A percentile compares a stretch with the other conserved stretches of the same genome.
Conservation (phyloP, 2,329 filamentous ascomycete genomes). For the Cercospora nicotianae region DNA sequence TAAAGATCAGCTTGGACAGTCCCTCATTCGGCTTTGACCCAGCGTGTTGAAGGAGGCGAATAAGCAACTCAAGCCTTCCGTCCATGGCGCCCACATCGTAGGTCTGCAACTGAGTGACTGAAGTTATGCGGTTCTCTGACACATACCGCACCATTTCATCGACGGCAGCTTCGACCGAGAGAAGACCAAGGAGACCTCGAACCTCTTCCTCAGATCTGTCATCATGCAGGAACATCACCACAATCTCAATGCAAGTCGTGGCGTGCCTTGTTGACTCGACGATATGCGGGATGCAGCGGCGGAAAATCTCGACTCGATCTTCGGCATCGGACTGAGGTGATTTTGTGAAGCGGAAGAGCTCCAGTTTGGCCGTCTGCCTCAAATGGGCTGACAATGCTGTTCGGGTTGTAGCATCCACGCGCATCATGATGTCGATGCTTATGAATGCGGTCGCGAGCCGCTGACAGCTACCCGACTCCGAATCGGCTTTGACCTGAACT, state of each 20-base stretch:
- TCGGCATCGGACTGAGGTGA: constrained; percentile 12
- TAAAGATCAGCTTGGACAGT: constrained; percentile 19
- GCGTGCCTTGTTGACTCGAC: constrained; percentile 20
- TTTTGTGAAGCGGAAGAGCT: constrained; percentile 26
- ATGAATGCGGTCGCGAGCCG: constrained; percentile 30
- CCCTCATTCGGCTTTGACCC: constrained; percentile 11
- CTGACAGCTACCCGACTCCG: constrained; percentile 2
- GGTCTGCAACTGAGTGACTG: neutral
- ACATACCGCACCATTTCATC: constrained; percentile 44
- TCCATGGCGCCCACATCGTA: constrained; percentile 13
- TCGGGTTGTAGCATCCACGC: constrained; percentile 16
- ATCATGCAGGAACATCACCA: constrained; percentile 26
- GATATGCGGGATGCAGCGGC: constrained; percentile 29
- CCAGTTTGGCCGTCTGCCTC: constrained; percentile 22
- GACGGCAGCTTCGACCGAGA: constrained; percentile 34
- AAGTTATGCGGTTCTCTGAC: constrained; percentile 17
- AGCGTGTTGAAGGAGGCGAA: constrained; percentile 39
- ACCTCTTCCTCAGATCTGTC: constrained; percentile 18
- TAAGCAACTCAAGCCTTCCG: constrained; percentile 59
- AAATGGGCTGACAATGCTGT: constrained; percentile 18
- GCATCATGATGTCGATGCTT: constrained; percentile 32
- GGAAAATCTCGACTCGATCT: constrained; percentile 29
- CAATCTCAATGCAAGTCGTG: constrained; percentile 30
- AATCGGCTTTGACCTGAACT: constrained; percentile 13
- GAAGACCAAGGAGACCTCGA: constrained; percentile 24